Conservation (phyloP, 768 basidiomycete genomes). For the Collybia nuda region DNA sequence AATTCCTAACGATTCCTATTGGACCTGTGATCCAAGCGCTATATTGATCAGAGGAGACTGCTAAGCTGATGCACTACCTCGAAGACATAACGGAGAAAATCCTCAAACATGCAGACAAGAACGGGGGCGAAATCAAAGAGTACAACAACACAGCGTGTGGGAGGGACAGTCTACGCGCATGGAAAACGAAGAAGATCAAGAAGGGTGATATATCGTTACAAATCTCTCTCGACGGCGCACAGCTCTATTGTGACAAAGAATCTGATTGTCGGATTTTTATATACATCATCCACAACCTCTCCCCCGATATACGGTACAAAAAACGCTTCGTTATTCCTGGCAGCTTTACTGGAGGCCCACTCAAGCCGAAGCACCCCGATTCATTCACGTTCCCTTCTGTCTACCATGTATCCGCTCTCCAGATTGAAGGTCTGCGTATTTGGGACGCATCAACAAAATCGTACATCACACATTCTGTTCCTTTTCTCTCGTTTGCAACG, state of each 20-base stretch:
- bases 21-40: constrained; percentile 1
- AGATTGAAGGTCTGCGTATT: no score
- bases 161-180: constrained; percentile 33
- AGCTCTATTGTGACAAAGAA: constrained; percentile 27
- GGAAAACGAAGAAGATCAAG: neutral
- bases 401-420: constrained; percentile 18
- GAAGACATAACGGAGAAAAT: neutral
- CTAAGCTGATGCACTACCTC: constrained; percentile 3
- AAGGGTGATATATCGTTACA: constrained; percentile 21
- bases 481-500: constrained; percentile 20
- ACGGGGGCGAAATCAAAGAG: constrained; percentile 31
- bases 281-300: constrained; percentile 25
- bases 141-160: constrained; percentile 31
- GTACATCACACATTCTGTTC: constrained; percentile 12
- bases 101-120: neutral
- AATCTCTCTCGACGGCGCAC: constrained; percentile 26
- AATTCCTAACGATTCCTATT: constrained; percentile 3
- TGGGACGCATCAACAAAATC: no score
- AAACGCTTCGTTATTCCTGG: constrained; percentile 10
- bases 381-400: constrained; percentile 17
- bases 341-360: constrained; percentile 18
- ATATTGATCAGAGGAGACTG: neutral
- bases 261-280: constrained; percentile 30
- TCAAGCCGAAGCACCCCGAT: constrained; percentile 8
- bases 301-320: constrained; percentile 10